Evolutionary conservation across 257 asterid species (phyloP), one percentile per base, ranked within the genome.

Genomic region (Solanum stenotomum): DNA sequence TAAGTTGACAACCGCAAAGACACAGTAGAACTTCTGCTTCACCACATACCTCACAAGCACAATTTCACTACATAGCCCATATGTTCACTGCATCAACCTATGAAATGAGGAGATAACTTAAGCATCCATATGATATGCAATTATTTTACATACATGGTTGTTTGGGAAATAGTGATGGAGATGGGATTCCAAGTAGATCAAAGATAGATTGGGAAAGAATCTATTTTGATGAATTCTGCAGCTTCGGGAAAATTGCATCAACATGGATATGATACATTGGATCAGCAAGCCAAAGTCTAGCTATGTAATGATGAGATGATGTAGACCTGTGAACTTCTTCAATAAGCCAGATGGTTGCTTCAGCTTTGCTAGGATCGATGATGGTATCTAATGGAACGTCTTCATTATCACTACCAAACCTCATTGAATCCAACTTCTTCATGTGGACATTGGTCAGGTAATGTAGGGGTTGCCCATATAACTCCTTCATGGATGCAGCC

Each of bases 391-490:
- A 82, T 0, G 95, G 91, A 74, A 87, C 86, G 10, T 89, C 85
- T 87, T 93, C 96, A n/a, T 93, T 93, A 29, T 91, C 90, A 9
- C 89, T 84, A 12, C 94, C 98, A 5, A 85, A 52, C 87, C 98
- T 93, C 88, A 85, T 87, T 40, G 42, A 88, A 83, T 96, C 98
- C 92, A 91, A 71, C 52, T 90, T 91, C 84, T 89, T 93, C 88
- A 96, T 86, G 85, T 90, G 92, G 72, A 94, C 70, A 79, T 95
- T 96, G 33, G 99, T 96, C 76, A 94, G 95, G 92, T 94, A 96
- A 87, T 96, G 99, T 76, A 96, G 89, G 14, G 99, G 99, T 90
- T 95, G 99, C 35, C 85, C 90, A 67, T 96, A 95, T 14, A 93
- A 83, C 87, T 91, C 82, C 92, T 96, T 95, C 5, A 96, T 89